A percentile compares a stretch with the other conserved stretches of the same genome.
phyloP scores from a whole-genome alignment of 2,329 filamentous ascomycete genomes.

The Cercospora zeina region DNA sequence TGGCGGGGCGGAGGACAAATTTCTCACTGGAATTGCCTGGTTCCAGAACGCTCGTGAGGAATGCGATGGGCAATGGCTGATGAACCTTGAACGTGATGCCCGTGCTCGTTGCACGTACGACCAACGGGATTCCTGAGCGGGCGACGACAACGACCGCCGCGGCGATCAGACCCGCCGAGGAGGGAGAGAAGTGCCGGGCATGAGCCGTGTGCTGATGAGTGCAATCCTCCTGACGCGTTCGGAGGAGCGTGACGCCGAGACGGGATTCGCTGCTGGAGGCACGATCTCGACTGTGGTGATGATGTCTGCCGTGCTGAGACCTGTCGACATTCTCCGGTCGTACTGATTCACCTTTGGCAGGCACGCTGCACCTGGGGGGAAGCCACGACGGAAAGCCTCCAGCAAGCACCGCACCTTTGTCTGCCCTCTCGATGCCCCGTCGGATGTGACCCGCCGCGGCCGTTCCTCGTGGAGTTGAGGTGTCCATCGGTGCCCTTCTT shows the following conservation, averaged over 20 bases:
- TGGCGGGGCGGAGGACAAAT: slow-evolving; percentile 8
- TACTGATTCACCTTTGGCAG: slow-evolving; percentile 12
- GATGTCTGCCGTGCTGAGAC: slow-evolving; percentile 1
- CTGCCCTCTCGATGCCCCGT: not conserved
- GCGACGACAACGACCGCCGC: not conserved
- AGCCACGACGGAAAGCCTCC: slow-evolving; percentile 14
- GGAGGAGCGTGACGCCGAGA: not conserved
- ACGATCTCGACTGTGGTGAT: not conserved
- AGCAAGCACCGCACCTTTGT: slow-evolving; percentile 9
- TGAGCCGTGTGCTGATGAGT: not conserved
- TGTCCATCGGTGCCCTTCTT: not conserved
- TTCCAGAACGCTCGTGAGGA: slow-evolving; percentile 9
- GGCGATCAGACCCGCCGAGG: not conserved
- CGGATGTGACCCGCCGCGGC: not conserved
- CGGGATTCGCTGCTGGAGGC: not conserved
- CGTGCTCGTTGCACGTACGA: slow-evolving; percentile 8
- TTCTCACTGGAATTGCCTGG: slow-evolving; percentile 19
- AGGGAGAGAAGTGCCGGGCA: slow-evolving; percentile 1
- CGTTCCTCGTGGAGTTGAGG: not conserved
- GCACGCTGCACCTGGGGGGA: not conserved
- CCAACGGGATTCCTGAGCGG: slow-evolving; percentile 1
- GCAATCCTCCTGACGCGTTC: not conserved
- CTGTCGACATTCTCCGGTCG: slow-evolving; percentile 6
- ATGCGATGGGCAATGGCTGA: slow-evolving; percentile 10
- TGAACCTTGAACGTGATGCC: not conserved